Evolutionary conservation across 345 rosid genomes (phyloP), one percentile per base, ranked within the genome.

Genomic region (Hypericum androsaemum): DNA sequence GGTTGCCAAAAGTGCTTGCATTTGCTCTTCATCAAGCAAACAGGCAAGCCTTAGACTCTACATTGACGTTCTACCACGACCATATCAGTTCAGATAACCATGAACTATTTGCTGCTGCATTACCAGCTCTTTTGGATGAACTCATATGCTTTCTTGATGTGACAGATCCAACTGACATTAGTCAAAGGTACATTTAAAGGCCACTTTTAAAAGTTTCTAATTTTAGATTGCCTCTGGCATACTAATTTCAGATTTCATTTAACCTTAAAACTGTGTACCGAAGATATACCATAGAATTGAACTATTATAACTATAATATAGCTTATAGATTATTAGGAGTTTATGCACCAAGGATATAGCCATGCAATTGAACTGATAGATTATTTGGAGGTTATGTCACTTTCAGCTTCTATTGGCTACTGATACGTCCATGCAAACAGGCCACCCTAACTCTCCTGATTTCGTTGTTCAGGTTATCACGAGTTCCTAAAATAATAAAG

Each of bases 1-100:
- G 88, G 95, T 72, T 87, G 12, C 98, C 98, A 6, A 84, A 83
- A 72, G 96, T 90, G 28, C 98, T 87, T 64, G 87, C 96, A 15
- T 84, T 77, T 81, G 89, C 95, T 64, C 94, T 87, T 48, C 82
- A 79, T 74, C 84, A 63, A 65, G 54, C 74, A 61, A 82, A 88
- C 59, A 81, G 76, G 60, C 77, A 60, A 54, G 77, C 69, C 52
- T 71, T 90, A 66, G 74, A 68, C 59, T 78, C 80, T 65, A 85
- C 85, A 45, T 73, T 90, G 74, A 82, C 82, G 62, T 82, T 87
- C 69, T 90, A 90, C 79, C 76, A 79, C 36, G 77, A 74, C 52
- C 88, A 81, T 54, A 81, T 73, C 74, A 88, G 92, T 70, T 84
- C 94, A 35, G 79, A 90, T 67, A 81, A 82, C 71, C 80, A 74